Evolutionary conservation across 1,139 yeast species (phyloP), one percentile per base, ranked within the genome.

Genomic region (Taphrina wiesneri): DNA sequence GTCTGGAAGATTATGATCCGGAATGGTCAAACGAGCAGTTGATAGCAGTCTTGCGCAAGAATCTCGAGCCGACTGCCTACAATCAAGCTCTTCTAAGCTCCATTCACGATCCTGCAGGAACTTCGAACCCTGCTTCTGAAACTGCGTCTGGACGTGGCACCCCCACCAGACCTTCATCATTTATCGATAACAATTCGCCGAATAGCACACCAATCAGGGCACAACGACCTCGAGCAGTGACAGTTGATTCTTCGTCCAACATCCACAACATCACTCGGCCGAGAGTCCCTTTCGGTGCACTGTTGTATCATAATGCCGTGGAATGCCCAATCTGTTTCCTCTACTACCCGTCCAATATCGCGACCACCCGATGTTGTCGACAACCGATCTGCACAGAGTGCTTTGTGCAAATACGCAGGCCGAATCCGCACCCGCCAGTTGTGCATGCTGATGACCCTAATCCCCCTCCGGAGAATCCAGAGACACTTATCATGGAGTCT

Each of bases 321-420:
- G 99, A 93, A 74, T 93, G 99, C 75, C 98, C 99, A 11, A 93
- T 93, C 70, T 93, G 99, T 74, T 93, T 93, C 75, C 81, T 93
- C 25, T 90, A 83, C 74, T 90, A 87, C 74, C 99, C 99, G 0
- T 81, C 82, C 56, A 85, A 86, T 72, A 78, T 92, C 71, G 93
- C 93, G 77, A 76, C 83, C 63, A 87, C 96, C n/a, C 81, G 96
- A 57, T 93, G 99, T 76, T 93, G 99, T 75, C 83, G 85, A 61
- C 98, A 93, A 75, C 93, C 96, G 1, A 91, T 93, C 25, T 93
- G 99, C 77, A 84, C 97, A 0, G 99, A 93, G 77, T 93, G 99
- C 75, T 93, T 93, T 82, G 97, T 92, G 7, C 98, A 92, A 75
- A 91, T 93, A 74, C 91, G 89, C 75, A 82, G 99, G 68, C 80